Percentiles rank a stretch among this genome's conserved stretches.
Conservation (phyloP, 805 yeast genomes). For the Yamadazyma laniorum region DNA sequence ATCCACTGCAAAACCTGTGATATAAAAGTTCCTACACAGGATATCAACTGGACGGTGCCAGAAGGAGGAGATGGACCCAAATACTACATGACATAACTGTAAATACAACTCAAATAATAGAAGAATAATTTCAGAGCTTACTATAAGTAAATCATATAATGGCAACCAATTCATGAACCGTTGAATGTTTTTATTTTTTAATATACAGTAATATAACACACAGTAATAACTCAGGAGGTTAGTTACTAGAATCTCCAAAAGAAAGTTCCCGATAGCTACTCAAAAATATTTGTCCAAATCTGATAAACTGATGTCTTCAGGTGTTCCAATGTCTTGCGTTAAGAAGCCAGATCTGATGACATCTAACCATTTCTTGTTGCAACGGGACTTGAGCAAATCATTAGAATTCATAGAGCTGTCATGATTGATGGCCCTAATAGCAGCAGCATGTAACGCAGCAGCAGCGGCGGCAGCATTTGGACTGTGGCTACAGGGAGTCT, state of each 20-base stretch:
- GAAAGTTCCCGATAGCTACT: slow-evolving; percentile 4
- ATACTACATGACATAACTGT: slow-evolving; percentile 67
- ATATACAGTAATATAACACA: slow-evolving; percentile 16
- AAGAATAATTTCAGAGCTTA: slow-evolving; percentile 7
- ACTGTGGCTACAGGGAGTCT: slow-evolving; percentile 52
- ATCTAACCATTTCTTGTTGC: slow-evolving; percentile 60
- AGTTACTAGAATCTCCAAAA: slow-evolving; percentile 1
- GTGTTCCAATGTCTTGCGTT: slow-evolving; percentile 73
- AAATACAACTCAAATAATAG: not conserved
- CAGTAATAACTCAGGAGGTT: slow-evolving; percentile 5
- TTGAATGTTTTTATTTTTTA: slow-evolving; percentile 10
- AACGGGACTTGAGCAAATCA: slow-evolving; percentile 11
- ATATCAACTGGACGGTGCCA: slow-evolving; percentile 94
- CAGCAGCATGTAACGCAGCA: slow-evolving; percentile 70
- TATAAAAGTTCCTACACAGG: slow-evolving; percentile 93
- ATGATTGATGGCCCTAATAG: slow-evolving; percentile 48
- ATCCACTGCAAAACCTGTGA: slow-evolving; percentile 99
- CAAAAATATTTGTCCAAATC: slow-evolving; percentile 46
- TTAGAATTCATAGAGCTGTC: slow-evolving; percentile 23
- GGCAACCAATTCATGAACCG: slow-evolving; percentile 6
- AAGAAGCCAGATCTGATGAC: slow-evolving; percentile 75
- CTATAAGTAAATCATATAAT: not conserved
- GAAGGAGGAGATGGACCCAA: slow-evolving; percentile 99
- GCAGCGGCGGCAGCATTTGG: slow-evolving; percentile 72
- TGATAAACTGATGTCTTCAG: slow-evolving; percentile 73